Percentiles rank a stretch among this genome's conserved stretches.
Evolutionary conservation across 495 filamentous ascomycete genomes (phyloP).

Genomic region (Talaromyces thailandensis): DNA sequence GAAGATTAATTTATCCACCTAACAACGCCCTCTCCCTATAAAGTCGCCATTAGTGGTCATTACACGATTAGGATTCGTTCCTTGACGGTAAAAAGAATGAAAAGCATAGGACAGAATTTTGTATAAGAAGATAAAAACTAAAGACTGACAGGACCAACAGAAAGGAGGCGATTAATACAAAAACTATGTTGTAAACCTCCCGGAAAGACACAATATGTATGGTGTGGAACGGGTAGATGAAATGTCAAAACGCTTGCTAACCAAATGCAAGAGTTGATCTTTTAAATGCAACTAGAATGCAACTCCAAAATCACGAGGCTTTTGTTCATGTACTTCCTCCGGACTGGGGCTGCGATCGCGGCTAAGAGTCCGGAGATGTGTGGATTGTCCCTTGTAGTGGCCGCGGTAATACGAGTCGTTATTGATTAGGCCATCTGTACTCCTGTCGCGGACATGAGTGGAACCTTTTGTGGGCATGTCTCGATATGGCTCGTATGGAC

Average conservation of each 20-base stretch:
- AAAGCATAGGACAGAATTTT: not conserved
- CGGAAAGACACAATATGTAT: not conserved
- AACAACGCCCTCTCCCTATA: not conserved
- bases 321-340: not conserved
- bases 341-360: slow-evolving; percentile 6
- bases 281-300: not conserved
- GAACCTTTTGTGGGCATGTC: slow-evolving; percentile 17
- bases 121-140: not conserved
- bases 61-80: not conserved
- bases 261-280: slow-evolving; percentile 3
- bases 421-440: slow-evolving; percentile 32
- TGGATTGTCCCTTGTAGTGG: not conserved
- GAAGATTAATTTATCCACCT: not conserved
- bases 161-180: not conserved
- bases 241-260: not conserved
- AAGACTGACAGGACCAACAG: not conserved
- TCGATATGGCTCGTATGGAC: slow-evolving; percentile 34
- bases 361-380: not conserved
- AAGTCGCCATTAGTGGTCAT: not conserved
- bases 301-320: slow-evolving; percentile 4
- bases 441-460: slow-evolving; percentile 21
- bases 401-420: slow-evolving; percentile 15
- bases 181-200: not conserved
- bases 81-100: not conserved
- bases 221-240: not conserved